Percentiles rank a stretch among this genome's conserved stretches.
These are phyloP conservation scores for Debaryomyces sp. DNA, from an alignment of 1,139 yeast genomes.

Conservation along the genomic window DNA sequence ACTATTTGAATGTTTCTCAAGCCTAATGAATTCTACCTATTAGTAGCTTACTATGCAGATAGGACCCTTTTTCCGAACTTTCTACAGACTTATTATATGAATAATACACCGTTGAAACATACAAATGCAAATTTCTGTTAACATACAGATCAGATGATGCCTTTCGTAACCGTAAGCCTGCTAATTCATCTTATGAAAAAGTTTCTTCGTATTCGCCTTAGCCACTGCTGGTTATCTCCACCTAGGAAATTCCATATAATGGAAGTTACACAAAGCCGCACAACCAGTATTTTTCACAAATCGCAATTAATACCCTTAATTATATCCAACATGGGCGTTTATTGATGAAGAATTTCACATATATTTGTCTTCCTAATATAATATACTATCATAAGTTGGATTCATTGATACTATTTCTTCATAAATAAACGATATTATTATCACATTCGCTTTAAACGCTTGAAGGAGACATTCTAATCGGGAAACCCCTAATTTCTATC, in stretches of 20 bases:
- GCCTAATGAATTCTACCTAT: not conserved
- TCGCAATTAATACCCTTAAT: conserved; percentile 5
- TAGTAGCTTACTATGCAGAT: not conserved
- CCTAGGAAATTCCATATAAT: not conserved
- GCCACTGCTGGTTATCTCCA: conserved; percentile 5
- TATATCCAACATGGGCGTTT: not conserved
- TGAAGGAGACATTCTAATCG: not conserved
- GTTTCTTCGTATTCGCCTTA: not conserved
- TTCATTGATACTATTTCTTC: not conserved
- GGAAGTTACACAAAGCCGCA: conserved; percentile 5
- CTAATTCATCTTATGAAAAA: not conserved
- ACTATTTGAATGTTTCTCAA: not conserved
- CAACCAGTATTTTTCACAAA: not conserved
- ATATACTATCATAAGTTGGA: not conserved
- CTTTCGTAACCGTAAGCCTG: not conserved
- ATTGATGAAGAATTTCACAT: not conserved
- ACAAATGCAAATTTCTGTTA: not conserved
- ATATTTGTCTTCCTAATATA: not conserved
- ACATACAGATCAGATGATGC: not conserved
- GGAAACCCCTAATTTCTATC: not conserved
- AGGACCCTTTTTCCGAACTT: not conserved
- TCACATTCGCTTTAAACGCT: conserved; percentile 5
- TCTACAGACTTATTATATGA: not conserved
- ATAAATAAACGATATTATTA: not conserved
- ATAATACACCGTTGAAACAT: not conserved